Evolutionary conservation across 768 basidiomycete genomes (phyloP).

Genomic region (Boletus sensibilis): DNA sequence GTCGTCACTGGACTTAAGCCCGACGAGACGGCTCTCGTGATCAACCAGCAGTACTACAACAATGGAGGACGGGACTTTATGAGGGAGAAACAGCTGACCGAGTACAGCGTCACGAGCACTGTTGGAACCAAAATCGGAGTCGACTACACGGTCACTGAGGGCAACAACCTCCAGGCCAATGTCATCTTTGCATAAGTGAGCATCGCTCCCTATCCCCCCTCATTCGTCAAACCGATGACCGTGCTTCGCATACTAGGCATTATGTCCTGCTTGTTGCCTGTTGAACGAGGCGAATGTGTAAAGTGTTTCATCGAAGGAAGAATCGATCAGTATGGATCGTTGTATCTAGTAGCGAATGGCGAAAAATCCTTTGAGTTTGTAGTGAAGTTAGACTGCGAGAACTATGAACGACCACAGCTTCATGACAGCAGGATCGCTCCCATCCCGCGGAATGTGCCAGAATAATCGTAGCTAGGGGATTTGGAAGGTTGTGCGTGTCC

Average conservation of each 20-base stretch:
- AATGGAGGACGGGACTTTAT: background rate
- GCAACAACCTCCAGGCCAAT: constrained; percentile 7
- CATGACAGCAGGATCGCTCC: too few species aligned
- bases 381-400: too few species aligned
- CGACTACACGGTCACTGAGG: constrained; percentile 1
- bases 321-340: background rate
- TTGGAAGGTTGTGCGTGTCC: too few species aligned
- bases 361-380: background rate
- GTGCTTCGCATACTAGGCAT: background rate
- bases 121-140: constrained; percentile 4
- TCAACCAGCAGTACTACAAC: constrained; percentile 33
- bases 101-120: constrained; percentile 10
- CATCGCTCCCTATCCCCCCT: background rate
- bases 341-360: background rate
- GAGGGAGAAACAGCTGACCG: constrained; percentile 7
- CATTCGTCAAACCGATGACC: background rate
- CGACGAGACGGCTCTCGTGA: constrained; percentile 23
- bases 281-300: too few species aligned
- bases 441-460: too few species aligned
- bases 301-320: too few species aligned
- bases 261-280: background rate
- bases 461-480: too few species aligned
- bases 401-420: too few species aligned
- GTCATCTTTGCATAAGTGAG: constrained; percentile 9
- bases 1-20: constrained; percentile 33